Conservation (phyloP, 345 rosid species). For the Draba incana region DNA sequence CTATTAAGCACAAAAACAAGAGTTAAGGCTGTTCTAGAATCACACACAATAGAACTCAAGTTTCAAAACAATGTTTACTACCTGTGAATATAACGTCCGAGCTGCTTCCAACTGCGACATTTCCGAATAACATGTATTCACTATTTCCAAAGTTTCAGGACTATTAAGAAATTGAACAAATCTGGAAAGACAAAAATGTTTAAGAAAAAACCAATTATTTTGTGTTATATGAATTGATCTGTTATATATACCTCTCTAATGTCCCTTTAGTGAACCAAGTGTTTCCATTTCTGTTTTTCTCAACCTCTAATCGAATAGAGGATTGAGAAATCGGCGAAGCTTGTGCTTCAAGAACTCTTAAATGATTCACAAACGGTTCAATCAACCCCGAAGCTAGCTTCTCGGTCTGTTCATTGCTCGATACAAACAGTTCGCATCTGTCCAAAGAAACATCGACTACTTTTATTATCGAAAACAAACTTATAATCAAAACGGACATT, state of each 20-base stretch:
- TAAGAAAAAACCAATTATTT: constrained; percentile 19
- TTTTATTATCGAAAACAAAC: too few species aligned
- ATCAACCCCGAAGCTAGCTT: constrained; percentile 89
- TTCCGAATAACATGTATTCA: constrained; percentile 74
- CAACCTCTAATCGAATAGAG: constrained; percentile 63
- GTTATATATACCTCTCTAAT: constrained; percentile 65
- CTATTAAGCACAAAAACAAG: constrained; percentile 42
- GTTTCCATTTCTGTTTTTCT: constrained; percentile 44
- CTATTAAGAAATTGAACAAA: constrained; percentile 89
- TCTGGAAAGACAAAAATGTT: constrained; percentile 46
- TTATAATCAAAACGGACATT: neutral
- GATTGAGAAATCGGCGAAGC: constrained; percentile 52
- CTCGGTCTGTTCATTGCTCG: constrained; percentile 71
- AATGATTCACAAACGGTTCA: constrained; percentile 75
- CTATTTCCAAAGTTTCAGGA: constrained; percentile 82
- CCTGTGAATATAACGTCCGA: constrained; percentile 73
- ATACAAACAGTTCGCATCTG: constrained; percentile 71
- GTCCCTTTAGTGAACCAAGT: constrained; percentile 93
- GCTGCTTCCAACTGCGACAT: constrained; percentile 98
- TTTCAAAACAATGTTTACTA: constrained; percentile 26
- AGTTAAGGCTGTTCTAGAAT: constrained; percentile 2
- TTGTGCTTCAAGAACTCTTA: constrained; percentile 77
- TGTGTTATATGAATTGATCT: neutral
- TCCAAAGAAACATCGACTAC: neutral
- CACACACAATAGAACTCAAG: constrained; percentile 13